Base-by-base conservation (phyloP, 208 protist species). In the Acanthamoeba sp. region DNA sequence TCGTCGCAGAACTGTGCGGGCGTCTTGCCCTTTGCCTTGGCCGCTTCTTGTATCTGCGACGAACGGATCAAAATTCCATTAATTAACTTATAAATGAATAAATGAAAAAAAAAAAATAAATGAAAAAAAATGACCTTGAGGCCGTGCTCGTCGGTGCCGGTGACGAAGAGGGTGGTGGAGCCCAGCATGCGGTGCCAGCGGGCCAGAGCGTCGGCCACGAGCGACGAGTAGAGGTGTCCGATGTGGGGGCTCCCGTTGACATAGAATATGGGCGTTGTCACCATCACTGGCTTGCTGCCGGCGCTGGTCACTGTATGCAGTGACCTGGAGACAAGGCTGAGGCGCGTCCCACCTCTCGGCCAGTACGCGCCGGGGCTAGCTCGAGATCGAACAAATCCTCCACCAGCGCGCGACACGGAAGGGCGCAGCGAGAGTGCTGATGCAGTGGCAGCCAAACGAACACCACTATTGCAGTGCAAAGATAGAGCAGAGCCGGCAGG, bases 71-170 rank as follows among this genome's bases (percentile, higher is more conserved):
- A n/a, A 16, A 36, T 88, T 62, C 32, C 5, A 57, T 45, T 20
- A 34, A 45, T 50, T 42, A 62, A 52, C 22, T 50, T 32, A 78
- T 66, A 66, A 32, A 87, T 50, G 7, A 40, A 52, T n/a, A 84
- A 32, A 50, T 48, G 32, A 6, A 73, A 55, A 42, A 9, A 34
- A 32, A 85, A 34, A 20, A 34, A 12, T 27, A 42, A 93, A 82
- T 45, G 14, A 73, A 52, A 66, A 24, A n/a, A 55, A 52, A 0
- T 29, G 66, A 99, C 97, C 97, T 99, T 99, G 82, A 98, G 97
- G 24, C 99, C 99, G 96, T 99, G 99, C 96, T 99, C 99, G 95
- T 99, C 99, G 1, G 99, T 99, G 55, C 99, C 99, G 12, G 99
- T 99, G 94, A 98, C 96, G 42, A 99, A 98, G 82, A 98, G 98